A percentile compares a stretch with the other conserved stretches of the same genome.
These are phyloP conservation scores for Paraphaeosphaeria minitans DNA, from an alignment of 2,329 filamentous ascomycete species.

Conservation along the genomic window DNA sequence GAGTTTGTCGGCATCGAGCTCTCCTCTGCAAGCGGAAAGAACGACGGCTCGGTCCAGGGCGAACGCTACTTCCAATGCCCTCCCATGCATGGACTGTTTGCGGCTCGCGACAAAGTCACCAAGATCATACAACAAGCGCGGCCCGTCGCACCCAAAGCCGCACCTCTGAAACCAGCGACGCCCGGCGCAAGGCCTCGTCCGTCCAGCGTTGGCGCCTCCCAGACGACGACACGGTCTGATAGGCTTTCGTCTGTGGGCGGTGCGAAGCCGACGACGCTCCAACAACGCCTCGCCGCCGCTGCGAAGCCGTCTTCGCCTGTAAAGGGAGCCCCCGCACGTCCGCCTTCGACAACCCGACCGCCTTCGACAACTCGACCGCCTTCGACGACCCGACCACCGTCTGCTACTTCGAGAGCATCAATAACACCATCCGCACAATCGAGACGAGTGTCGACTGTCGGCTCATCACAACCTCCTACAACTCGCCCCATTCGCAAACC, in stretches of 20 bases:
- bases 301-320: conserved; percentile 4
- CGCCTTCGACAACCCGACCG: background rate
- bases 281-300: conserved; percentile 9
- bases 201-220: conserved; percentile 28
- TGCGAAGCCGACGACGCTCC: conserved; percentile 12
- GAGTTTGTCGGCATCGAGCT: conserved; percentile 92
- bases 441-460: conserved; percentile 29
- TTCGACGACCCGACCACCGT: background rate
- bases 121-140: conserved; percentile 46
- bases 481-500: conserved; percentile 12
- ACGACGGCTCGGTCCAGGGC: conserved; percentile 88
- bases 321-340: background rate
- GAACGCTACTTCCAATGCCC: conserved; percentile 85
- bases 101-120: conserved; percentile 72
- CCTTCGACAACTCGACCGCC: background rate
- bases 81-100: conserved; percentile 78
- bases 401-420: conserved; percentile 5
- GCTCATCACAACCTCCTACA: background rate
- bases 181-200: conserved; percentile 27
- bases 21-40: conserved; percentile 81
- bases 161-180: conserved; percentile 21
- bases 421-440: conserved; percentile 1
- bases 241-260: conserved; percentile 1
- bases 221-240: conserved; percentile 16
- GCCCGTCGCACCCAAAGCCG: conserved; percentile 10